Evolutionary conservation across 179 eudicot genomes (phyloP), one percentile per base, ranked within the genome.

Genomic region (Silene vulgaris): DNA sequence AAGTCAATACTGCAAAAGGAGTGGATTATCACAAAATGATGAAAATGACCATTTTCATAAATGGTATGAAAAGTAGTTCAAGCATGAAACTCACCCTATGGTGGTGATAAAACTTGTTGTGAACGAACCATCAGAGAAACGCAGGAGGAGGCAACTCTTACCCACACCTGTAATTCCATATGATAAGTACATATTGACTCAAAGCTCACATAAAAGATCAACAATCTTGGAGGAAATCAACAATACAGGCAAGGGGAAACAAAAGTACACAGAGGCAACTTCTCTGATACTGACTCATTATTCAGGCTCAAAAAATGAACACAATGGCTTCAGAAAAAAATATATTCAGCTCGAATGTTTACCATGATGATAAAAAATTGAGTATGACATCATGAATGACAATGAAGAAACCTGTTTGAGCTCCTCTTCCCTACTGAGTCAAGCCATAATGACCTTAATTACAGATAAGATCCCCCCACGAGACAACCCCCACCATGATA

Each of bases 71-170:
- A 74, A 50, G 23, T 26, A 20, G 40, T 16, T 43, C 40, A 37
- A 0, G 61, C 19, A 78, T 20, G 5, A 80, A 69, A 63, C 84
- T 37, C 71, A 85, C 87, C 87, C 87, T 59, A 85, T 85, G 56
- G 87, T 85, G 64, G 87, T 85, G 75, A 85, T 82, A 71, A 85
- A 85, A 67, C 85, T 85, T 17, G 85, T 85, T 11, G 87, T 85
- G 80, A 85, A 85, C 65, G 87, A 85, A 65, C 87, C 87, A 76
- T 82, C 87, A 13, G 87, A 85, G 65, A 85, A 85, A 61, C 87
- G 87, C 75, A 85, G 79, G 32, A 82, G 87, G 17, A 85, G 87
- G 73, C 87, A 85, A 85, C 87, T 85, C 85, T 85, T 85, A 70
- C 87, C 87, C 72, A 82, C 85, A 82, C 87, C 87, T 85, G 84